Conservation (phyloP, 768 basidiomycete species). For the Imleria badia region DNA sequence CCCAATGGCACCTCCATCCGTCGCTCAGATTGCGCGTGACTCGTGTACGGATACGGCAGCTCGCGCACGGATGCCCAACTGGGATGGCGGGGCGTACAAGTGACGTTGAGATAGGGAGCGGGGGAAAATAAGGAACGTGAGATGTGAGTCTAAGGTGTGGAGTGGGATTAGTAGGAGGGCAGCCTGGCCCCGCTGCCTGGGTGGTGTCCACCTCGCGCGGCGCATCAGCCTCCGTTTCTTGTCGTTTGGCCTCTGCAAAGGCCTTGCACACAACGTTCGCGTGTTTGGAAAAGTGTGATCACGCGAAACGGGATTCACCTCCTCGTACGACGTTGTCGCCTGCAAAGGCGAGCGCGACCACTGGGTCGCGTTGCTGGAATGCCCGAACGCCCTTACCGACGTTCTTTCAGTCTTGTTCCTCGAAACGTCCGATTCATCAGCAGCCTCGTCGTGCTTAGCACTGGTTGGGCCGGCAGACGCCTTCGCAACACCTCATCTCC, state of each 20-base stretch:
- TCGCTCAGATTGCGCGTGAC: constrained; percentile 88
- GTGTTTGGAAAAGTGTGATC: background rate
- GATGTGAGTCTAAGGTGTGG: no score
- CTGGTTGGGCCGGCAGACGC: constrained; percentile 8
- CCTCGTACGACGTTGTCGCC: constrained; percentile 95
- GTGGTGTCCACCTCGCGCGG: constrained; percentile 87
- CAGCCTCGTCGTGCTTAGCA: constrained; percentile 10
- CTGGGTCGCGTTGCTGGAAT: constrained; percentile 87
- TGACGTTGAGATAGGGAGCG: background rate
- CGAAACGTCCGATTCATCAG: constrained; percentile 55
- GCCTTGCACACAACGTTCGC: constrained; percentile 49
- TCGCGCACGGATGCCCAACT: constrained; percentile 85
- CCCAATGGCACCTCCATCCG: constrained; percentile 81
- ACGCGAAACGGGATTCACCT: no score
- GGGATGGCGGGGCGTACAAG: background rate
- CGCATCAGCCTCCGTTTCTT: constrained; percentile 83
- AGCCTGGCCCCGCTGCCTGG: constrained; percentile 90
- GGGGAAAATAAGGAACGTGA: background rate
- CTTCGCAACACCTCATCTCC: constrained; percentile 15
- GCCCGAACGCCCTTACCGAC: constrained; percentile 49
- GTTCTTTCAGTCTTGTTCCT: constrained; percentile 64
- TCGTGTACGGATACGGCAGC: constrained; percentile 92
- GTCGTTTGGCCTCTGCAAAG: constrained; percentile 81
- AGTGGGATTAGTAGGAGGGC: constrained; percentile 30
- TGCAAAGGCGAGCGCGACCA: constrained; percentile 94